phyloP scores from a whole-genome alignment of 2,329 filamentous ascomycete genomes.

The Curvularia verruculosa region DNA sequence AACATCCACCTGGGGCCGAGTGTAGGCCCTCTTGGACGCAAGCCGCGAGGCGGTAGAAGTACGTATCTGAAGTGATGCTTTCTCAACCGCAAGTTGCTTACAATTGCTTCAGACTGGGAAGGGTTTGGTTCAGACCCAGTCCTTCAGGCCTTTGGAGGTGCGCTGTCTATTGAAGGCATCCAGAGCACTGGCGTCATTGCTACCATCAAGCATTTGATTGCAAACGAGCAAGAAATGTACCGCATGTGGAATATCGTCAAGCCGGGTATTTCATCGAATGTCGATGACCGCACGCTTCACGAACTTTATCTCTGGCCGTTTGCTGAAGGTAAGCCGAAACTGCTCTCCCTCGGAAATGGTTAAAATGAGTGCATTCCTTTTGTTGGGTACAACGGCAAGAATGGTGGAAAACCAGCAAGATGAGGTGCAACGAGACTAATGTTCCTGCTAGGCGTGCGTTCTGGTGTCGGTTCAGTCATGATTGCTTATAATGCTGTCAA shows the following conservation, averaged over 20 bases:
- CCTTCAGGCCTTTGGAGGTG: constrained; percentile 74
- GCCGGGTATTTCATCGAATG: constrained; percentile 60
- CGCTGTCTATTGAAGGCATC: constrained; percentile 76
- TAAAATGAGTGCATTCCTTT: neutral
- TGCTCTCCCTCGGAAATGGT: neutral
- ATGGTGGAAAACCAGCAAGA: no score
- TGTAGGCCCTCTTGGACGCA: constrained; percentile 73
- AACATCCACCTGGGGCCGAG: constrained; percentile 74
- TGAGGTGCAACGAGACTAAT: neutral
- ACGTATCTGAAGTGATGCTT: neutral
- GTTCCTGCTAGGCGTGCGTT: constrained; percentile 59
- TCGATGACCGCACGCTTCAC: constrained; percentile 76
- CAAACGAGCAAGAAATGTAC: constrained; percentile 72
- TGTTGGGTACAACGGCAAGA: no score
- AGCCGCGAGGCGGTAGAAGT: constrained; percentile 65
- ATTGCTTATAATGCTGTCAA: constrained; percentile 71
- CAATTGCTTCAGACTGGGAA: constrained; percentile 63
- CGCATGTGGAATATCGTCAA: constrained; percentile 51
- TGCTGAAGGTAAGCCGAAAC: constrained; percentile 60
- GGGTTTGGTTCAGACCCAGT: constrained; percentile 73
- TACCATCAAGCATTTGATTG: constrained; percentile 70
- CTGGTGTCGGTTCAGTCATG: constrained; percentile 82
- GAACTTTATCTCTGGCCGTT: constrained; percentile 89
- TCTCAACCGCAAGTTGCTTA: constrained; percentile 6
- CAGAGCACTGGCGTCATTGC: constrained; percentile 77